A percentile compares a stretch with the other conserved stretches of the same genome.
Evolutionary conservation across 2,329 filamentous ascomycete species (phyloP).

Genomic region (Tetracladium maxilliforme): DNA sequence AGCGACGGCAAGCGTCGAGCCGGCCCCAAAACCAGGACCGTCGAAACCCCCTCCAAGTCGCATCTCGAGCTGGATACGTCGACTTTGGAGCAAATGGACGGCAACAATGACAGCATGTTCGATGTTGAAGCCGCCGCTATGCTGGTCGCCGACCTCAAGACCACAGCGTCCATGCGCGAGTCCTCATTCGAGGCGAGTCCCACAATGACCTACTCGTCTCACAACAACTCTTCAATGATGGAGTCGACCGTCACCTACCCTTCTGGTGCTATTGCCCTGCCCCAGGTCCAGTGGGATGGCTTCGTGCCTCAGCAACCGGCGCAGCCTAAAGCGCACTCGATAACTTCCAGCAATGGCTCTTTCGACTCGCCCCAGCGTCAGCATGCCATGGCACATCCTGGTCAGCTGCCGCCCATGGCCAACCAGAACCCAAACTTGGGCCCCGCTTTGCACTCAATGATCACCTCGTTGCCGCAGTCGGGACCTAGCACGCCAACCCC

Average conservation of each 20-base stretch:
- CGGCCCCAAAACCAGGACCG: constrained; percentile 50
- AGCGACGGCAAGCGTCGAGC: constrained; percentile 85
- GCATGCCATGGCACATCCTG: constrained; percentile 21
- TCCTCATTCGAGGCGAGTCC: constrained; percentile 39
- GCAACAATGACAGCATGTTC: constrained; percentile 77
- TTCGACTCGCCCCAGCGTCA: constrained; percentile 45
- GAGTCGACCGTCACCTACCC: constrained; percentile 67
- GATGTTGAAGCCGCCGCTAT: constrained; percentile 96
- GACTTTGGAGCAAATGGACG: constrained; percentile 84
- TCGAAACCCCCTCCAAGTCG: constrained; percentile 56
- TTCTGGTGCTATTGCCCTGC: constrained; percentile 64
- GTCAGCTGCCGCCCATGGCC: constrained; percentile 54
- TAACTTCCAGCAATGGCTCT: constrained; percentile 50
- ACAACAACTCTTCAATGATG: constrained; percentile 56
- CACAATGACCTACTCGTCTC: constrained; percentile 58
- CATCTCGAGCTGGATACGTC: constrained; percentile 71
- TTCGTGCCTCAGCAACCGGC: constrained; percentile 59
- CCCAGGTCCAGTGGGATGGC: constrained; percentile 83
- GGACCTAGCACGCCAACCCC: constrained; percentile 57
- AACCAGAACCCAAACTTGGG: constrained; percentile 49
- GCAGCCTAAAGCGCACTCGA: constrained; percentile 64
- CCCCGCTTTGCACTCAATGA: constrained; percentile 56
- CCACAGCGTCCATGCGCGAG: constrained; percentile 56
- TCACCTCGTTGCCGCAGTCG: constrained; percentile 55
- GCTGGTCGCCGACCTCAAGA: constrained; percentile 96